Base-by-base conservation (phyloP, 495 filamentous ascomycete species). In the Friedmanniomyces simplex region DNA sequence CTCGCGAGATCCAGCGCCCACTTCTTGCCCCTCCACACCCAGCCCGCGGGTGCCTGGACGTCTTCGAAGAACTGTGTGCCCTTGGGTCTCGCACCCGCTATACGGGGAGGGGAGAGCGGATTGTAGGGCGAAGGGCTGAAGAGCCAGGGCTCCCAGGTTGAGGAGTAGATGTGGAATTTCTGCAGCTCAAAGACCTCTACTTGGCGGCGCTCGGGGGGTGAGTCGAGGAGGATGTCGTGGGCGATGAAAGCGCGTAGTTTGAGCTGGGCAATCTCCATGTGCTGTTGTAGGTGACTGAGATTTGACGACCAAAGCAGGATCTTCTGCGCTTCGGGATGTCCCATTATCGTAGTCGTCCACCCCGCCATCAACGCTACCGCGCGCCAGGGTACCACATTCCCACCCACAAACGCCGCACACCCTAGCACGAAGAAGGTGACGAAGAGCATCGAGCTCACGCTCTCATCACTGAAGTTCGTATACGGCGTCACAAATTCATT, bases 1-100 rank as follows among this genome's bases (percentile, higher is more conserved):
- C n/a, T 88, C 72, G 84, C 84, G 12, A 97, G 71, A 69, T 98
- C 93, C 24, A 98, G 70, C 41, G 83, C 85, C 93, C 93, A 98
- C 64, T 96, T 96, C 79, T 94, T 95, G 68, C 89, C 89, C 65
- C 82, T 85, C 91, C 91, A 98, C 63, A 83, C 82, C 94, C 94
- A 98, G 0, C 91, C 91, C 10, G 71, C 75, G 2, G 87, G 87
- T n/a, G 90, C 74, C 63, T 81, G 76, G n/a, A 98, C 93, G 67
- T 97, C 93, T 67, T 96, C 93, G 62, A 98, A 97, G 74, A 97
- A 97, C 12, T 90, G 79, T n/a, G 89, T 88, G 0, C 93, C 93
- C 34, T 79, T 78, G 0, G 94, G 88, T 36, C 88, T 75, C 18
- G 89, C 85, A 2, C 85, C 84, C 1, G 84, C 80, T 28, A 97